Evolutionary conservation across 441 rosid genomes (phyloP), one percentile per base, ranked within the genome.

Genomic region (Brassica balearica): DNA sequence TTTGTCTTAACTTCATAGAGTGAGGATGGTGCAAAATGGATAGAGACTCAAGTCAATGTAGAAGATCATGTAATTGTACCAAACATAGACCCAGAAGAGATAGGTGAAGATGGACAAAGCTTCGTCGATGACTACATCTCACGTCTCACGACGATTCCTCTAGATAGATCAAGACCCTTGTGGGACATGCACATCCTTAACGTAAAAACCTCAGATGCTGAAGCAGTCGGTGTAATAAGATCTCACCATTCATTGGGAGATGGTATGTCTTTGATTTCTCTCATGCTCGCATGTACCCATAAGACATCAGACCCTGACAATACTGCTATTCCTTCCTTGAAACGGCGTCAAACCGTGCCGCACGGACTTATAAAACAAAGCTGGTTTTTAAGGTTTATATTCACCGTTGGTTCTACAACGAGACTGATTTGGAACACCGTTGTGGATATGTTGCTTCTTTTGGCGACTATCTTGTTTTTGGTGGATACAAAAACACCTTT

Each of bases 181-280:
- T 86, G 88, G 88, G 87, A 88, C 64, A 48, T 86, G 43, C 91
- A 85, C 61, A 38, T 86, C 59, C 82, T 85, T 8, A 84, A 85
- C 77, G 76, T 88, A 9, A 80, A 17, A 55, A 85, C 83, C 27
- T 72, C 73, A 1, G 80, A 86, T 27, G 86, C 86, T 3, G 83
- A 88, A 65, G 80, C 88, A 0, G 65, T 86, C 0, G 55, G 67
- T 60, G 63, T 86, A 8, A 65, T 84, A 59, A 67, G 85, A 48
- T 38, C 83, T 68, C 89, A 85, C 81, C 89, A 88, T 74, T 84
- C 86, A 0, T 14, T 88, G 5, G 86, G 89, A 8, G 86, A 88
- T 29, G 84, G 84, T 27, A 74, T 75, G 61, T 88, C 89, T 2
- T 81, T 85, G 51, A 74, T 86, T 59, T 86, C 91, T 3, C 85